A percentile compares a stretch with the other conserved stretches of the same genome.
Conservation (phyloP, 2,329 filamentous ascomycete genomes). For the Septoria linicola region DNA sequence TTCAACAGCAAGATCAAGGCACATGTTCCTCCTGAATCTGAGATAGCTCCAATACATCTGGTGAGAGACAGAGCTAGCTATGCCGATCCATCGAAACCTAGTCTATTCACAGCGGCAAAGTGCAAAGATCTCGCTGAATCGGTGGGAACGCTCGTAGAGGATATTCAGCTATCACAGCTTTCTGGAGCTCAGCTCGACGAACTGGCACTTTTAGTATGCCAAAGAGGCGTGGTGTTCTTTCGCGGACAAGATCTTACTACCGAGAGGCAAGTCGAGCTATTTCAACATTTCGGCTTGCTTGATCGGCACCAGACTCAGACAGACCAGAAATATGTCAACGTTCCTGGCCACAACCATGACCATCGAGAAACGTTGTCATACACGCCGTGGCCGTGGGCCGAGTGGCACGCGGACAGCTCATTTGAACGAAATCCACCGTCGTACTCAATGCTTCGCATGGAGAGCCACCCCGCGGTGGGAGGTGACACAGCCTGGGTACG, state of each 20-base stretch:
- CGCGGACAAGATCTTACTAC: neutral
- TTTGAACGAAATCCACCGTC: neutral
- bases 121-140: neutral
- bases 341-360: neutral
- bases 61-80: neutral
- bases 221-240: neutral
- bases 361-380: neutral
- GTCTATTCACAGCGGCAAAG: neutral
- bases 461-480: neutral
- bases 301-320: neutral
- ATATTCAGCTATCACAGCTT: neutral
- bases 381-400: neutral
- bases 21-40: neutral
- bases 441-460: constrained; percentile 1
- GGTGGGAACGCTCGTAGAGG: neutral
- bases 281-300: neutral
- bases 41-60: neutral
- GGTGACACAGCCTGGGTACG: constrained; percentile 2
- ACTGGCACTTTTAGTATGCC: neutral
- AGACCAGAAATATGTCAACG: neutral
- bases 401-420: neutral
- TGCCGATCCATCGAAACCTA: neutral
- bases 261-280: neutral
- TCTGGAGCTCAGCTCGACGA: neutral
- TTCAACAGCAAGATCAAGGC: neutral